A percentile compares a stretch with the other conserved stretches of the same genome.
These are phyloP conservation scores for Talaromyces nanjingensis DNA, from an alignment of 495 filamentous ascomycete species.

Conservation along the genomic window DNA sequence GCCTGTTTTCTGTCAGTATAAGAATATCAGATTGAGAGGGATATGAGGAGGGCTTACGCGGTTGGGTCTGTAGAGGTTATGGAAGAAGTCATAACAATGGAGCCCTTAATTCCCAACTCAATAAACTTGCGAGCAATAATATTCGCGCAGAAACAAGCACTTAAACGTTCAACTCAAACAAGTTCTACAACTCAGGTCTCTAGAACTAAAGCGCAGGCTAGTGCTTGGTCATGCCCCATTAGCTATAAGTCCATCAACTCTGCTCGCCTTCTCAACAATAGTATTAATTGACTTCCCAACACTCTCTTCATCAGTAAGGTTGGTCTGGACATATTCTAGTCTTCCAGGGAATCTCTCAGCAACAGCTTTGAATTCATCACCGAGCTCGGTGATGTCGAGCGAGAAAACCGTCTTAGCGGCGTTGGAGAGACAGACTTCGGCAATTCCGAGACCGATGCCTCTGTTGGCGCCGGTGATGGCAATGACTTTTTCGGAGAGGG, in stretches of 20 bases:
- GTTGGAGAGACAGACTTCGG: not conserved
- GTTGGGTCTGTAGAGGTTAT: not conserved
- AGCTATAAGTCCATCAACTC: too few species aligned
- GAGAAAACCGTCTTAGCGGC: not conserved
- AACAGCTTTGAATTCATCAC: not conserved
- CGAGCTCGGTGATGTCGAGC: not conserved
- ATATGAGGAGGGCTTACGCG: not conserved
- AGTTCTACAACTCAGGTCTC: not conserved
- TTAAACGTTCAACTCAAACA: not conserved
- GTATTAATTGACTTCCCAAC: not conserved
- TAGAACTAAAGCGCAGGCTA: not conserved
- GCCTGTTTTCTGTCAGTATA: not conserved
- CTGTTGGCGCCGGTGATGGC: slow-evolving; percentile 35
- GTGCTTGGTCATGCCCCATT: not conserved
- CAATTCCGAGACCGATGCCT: slow-evolving; percentile 9
- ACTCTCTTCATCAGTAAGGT: not conserved
- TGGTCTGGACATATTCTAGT: not conserved
- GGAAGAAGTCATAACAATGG: not conserved
- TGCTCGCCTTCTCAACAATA: too few species aligned
- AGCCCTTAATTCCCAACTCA: not conserved
- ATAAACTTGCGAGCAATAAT: not conserved
- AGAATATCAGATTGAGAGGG: not conserved
- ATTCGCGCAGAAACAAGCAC: not conserved
- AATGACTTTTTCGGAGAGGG: slow-evolving; percentile 16
- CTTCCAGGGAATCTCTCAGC: not conserved